Evolutionary conservation across 2,329 filamentous ascomycete genomes (phyloP).

Genomic region (Talaromyces sp.): DNA sequence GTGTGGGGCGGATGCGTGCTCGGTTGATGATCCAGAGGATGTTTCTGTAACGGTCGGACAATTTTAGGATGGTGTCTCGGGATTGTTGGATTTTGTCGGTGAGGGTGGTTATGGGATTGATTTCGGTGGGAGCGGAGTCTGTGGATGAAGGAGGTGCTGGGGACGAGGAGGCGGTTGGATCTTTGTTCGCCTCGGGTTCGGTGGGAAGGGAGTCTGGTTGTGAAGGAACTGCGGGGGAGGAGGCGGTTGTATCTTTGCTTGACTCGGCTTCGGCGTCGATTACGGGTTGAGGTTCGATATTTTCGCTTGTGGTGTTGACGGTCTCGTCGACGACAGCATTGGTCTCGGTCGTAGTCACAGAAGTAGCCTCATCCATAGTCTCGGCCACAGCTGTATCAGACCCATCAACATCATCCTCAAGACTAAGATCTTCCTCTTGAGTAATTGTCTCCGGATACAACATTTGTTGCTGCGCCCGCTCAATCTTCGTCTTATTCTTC

Average conservation of each 20-base stretch:
- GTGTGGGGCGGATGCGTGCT: conserved; percentile 12
- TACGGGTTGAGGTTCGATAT: neutral
- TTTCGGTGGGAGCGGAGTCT: no score
- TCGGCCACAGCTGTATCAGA: conserved; percentile 5
- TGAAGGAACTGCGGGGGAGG: neutral
- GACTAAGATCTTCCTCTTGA: conserved; percentile 14
- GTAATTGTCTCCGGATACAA: conserved; percentile 28
- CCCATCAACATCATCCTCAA: neutral
- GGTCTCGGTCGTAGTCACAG: neutral
- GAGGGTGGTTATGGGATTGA: conserved; percentile 4
- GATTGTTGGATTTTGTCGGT: neutral
- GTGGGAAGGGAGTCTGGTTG: neutral
- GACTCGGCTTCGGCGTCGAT: neutral
- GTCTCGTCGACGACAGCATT: neutral
- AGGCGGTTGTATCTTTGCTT: neutral
- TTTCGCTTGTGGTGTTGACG: neutral
- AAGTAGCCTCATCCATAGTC: no score
- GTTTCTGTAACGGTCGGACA: neutral
- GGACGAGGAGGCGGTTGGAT: no score
- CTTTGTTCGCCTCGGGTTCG: neutral
- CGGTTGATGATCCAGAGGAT: neutral
- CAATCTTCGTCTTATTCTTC: conserved; percentile 58
- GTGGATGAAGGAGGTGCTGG: no score
- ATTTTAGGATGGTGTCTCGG: no score
- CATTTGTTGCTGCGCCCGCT: conserved; percentile 59